Base-by-base conservation (phyloP, 345 rosid species). In the Carallia pectinifolia region DNA sequence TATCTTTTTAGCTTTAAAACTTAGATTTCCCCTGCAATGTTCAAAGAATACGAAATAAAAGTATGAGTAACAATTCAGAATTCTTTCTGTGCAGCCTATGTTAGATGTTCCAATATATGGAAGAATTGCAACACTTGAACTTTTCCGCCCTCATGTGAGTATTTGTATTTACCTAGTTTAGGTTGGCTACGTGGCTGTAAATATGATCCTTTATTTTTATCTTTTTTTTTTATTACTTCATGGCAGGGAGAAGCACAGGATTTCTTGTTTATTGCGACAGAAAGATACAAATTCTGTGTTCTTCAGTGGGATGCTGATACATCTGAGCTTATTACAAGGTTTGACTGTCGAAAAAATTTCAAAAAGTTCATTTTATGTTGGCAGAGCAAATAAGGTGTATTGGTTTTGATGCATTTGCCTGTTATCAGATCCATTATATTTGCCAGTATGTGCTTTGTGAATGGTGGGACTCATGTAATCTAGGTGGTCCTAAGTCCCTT, bases 141-240 rank as follows among this genome's bases (percentile, higher is more conserved):
- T 95, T 78, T 95, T 92, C 70, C 91, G 96, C 39, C 97, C 99
- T 61, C 90, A 90, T 77, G 98, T 94, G 81, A 91, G 98, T 75
- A 67, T 60, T 60, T 16, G 36, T 48, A 59, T 39, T 66, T 65
- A 44, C 64, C 61, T 66, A 13, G 39, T 63, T 9, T 16, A 31
- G 34, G 19, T 1, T 17, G 44, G 7, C 37, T 62, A 1, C 56
- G 31, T 29, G 16, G 16, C 69, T 23, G 10, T 44, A 8, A 44
- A 44, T 44, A 44, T 61, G 18, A 13, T 8, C 52, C 67, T 62
- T 16, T 34, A 37, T 18, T 47, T 72, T 30, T 66, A 44, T 73
- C 67, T 38, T 70, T 33, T 27, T 39, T 6, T 34, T 34, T 12
- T 15, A 12, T 30, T 65, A n/a, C 65, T 62, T 74, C 78, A 19